Evolutionary conservation across 768 basidiomycete species (phyloP).

Genomic region (Dentipellis fragilis): DNA sequence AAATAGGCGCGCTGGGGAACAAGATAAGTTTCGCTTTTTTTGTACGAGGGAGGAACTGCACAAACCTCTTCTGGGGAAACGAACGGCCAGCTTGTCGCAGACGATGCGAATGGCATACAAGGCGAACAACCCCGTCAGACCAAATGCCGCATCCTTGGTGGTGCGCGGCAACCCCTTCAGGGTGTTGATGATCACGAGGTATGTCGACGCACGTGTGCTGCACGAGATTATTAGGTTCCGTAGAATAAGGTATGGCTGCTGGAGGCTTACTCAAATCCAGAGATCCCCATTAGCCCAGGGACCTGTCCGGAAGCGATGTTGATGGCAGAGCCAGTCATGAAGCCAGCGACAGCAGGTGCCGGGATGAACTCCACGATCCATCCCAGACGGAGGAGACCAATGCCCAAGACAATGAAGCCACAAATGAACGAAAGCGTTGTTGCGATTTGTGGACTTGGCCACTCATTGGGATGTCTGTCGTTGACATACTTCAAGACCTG

Average conservation of each 20-base stretch:
- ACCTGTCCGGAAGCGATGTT: conserved; percentile 84
- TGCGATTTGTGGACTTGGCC: conserved; percentile 67
- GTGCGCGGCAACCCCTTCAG: conserved; percentile 71
- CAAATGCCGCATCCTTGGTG: conserved; percentile 82
- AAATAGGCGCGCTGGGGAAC: conserved; percentile 45
- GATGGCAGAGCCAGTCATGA: conserved; percentile 98
- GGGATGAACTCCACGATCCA: conserved; percentile 96
- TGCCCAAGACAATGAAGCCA: conserved; percentile 84
- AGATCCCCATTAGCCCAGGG: conserved; percentile 81
- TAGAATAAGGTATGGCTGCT: too few species aligned
- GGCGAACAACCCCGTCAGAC: conserved; percentile 59
- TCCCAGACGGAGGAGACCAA: conserved; percentile 83
- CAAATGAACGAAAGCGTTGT: conserved; percentile 76
- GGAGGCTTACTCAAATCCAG: conserved; percentile 63
- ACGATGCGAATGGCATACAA: conserved; percentile 60
- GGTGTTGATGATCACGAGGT: conserved; percentile 85
- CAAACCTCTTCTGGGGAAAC: conserved; percentile 56
- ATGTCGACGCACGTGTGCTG: conserved; percentile 81
- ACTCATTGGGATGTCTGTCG: conserved; percentile 41
- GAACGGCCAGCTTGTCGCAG: conserved; percentile 40
- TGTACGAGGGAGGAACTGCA: not conserved
- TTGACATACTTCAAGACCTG: conserved; percentile 69
- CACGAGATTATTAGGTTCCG: conserved; percentile 2
- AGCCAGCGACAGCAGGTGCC: conserved; percentile 72
- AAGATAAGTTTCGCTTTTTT: conserved; percentile 1